A percentile compares a stretch with the other conserved stretches of the same genome.
phyloP scores from a whole-genome alignment of 1,139 yeast species.

The Pichia sp. region DNA sequence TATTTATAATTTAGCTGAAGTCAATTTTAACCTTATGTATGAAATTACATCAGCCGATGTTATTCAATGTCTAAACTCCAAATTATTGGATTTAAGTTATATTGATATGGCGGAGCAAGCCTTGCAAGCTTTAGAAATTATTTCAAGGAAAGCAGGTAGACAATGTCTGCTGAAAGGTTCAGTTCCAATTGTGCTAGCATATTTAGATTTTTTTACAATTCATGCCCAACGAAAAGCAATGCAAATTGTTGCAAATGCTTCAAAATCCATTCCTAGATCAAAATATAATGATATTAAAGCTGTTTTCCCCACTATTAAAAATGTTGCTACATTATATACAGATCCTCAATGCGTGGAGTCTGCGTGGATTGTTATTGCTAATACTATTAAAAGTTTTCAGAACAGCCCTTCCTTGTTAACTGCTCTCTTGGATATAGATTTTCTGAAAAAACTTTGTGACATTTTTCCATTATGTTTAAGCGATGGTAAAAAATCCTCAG shows the following conservation, averaged over 20 bases:
- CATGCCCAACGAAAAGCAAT: constrained; percentile 87
- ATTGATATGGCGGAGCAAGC: constrained; percentile 95
- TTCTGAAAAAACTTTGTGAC: constrained; percentile 29
- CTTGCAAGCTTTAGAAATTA: constrained; percentile 65
- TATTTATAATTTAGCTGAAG: constrained; percentile 74
- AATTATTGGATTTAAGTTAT: constrained; percentile 67
- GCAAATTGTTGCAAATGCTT: constrained; percentile 70
- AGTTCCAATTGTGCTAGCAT: constrained; percentile 60
- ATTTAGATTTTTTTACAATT: constrained; percentile 80
- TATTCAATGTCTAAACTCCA: constrained; percentile 58
- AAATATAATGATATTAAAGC: constrained; percentile 47
- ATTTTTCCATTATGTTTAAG: constrained; percentile 26
- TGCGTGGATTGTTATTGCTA: constrained; percentile 62
- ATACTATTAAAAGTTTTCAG: constrained; percentile 52
- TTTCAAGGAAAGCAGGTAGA: constrained; percentile 50
- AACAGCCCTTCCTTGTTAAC: constrained; percentile 41
- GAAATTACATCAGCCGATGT: constrained; percentile 64
- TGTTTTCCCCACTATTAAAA: constrained; percentile 56
- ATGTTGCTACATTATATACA: constrained; percentile 50
- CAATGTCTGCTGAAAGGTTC: constrained; percentile 56
- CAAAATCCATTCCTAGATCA: constrained; percentile 41
- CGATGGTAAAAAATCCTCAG: constrained; percentile 20
- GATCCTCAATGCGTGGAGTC: constrained; percentile 65
- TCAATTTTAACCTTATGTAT: constrained; percentile 59
- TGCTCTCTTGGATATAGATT: constrained; percentile 34